Percentiles rank a stretch among this genome's conserved stretches.
Evolutionary conservation across 2,329 filamentous ascomycete genomes (phyloP).

Genomic region (Penicillium sp.): DNA sequence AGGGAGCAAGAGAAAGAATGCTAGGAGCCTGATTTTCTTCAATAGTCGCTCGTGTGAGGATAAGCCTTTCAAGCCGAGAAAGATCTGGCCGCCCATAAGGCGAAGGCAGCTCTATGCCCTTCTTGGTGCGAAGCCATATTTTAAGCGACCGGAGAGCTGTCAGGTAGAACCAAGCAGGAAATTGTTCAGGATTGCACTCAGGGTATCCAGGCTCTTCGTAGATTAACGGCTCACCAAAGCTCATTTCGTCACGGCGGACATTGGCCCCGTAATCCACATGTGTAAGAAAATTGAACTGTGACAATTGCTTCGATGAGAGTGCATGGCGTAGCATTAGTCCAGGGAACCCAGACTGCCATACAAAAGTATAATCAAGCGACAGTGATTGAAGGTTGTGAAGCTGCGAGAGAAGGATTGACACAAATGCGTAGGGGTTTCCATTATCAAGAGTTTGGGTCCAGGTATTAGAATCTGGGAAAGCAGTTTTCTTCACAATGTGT

Average conservation of each 20-base stretch:
- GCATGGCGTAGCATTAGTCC: conserved; percentile 15
- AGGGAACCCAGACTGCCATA: conserved; percentile 16
- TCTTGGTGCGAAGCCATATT: conserved; percentile 16
- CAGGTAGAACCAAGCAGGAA: conserved; percentile 15
- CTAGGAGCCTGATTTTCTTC: conserved; percentile 5
- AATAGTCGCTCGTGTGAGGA: conserved; percentile 11
- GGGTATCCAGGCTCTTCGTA: conserved; percentile 12
- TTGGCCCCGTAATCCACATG: conserved; percentile 13
- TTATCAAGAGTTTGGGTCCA: conserved; percentile 10
- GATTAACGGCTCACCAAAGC: background rate
- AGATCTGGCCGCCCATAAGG: conserved; percentile 2
- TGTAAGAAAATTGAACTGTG: conserved; percentile 7
- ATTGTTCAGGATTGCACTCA: conserved; percentile 10
- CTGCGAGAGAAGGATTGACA: conserved; percentile 12
- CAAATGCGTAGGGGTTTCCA: conserved; percentile 15
- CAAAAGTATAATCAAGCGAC: conserved; percentile 14
- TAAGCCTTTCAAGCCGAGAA: conserved; percentile 7
- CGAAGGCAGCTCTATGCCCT: conserved; percentile 6
- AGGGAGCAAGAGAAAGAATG: conserved; percentile 8
- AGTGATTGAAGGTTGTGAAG: conserved; percentile 10
- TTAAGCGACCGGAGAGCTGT: conserved; percentile 8
- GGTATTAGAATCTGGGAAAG: conserved; percentile 10
- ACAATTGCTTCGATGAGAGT: conserved; percentile 10
- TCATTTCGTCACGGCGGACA: conserved; percentile 6
- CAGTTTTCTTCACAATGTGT: conserved; percentile 4